Conservation (phyloP, 2,329 filamentous ascomycete genomes). For the Ceratocystis ficicola region DNA sequence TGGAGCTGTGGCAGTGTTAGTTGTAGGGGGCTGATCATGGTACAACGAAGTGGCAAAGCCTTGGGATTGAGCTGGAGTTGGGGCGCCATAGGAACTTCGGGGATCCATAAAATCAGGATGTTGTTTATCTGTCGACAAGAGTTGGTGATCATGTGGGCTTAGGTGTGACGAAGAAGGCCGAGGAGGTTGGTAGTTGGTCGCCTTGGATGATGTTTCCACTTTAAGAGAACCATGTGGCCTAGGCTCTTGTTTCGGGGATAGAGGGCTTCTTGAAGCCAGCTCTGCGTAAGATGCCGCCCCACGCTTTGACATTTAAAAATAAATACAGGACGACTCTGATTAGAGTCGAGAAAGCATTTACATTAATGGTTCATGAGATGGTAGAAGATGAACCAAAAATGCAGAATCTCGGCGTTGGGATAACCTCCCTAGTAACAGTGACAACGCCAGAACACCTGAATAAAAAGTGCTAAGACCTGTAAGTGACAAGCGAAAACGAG, state of each 20-base stretch:
- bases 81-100: neutral
- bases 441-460: neutral
- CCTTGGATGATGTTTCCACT: neutral
- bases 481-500: neutral
- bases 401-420: neutral
- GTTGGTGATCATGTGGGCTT: neutral
- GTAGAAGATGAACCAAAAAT: neutral
- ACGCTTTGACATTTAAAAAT: constrained; percentile 8
- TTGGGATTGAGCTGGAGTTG: neutral
- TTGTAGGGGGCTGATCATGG: neutral
- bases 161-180: neutral
- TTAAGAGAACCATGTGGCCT: neutral
- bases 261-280: neutral
- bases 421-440: neutral
- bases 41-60: neutral
- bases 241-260: neutral
- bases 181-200: neutral
- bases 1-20: neutral
- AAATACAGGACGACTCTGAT: neutral
- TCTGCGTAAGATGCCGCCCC: neutral
- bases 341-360: neutral
- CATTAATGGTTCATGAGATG: neutral
- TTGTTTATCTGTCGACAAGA: neutral
- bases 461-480: neutral
- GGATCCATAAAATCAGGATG: neutral